Evolutionary conservation across 1,284 basidiomycete species (phyloP).

Genomic region (Dichomitus squalens): DNA sequence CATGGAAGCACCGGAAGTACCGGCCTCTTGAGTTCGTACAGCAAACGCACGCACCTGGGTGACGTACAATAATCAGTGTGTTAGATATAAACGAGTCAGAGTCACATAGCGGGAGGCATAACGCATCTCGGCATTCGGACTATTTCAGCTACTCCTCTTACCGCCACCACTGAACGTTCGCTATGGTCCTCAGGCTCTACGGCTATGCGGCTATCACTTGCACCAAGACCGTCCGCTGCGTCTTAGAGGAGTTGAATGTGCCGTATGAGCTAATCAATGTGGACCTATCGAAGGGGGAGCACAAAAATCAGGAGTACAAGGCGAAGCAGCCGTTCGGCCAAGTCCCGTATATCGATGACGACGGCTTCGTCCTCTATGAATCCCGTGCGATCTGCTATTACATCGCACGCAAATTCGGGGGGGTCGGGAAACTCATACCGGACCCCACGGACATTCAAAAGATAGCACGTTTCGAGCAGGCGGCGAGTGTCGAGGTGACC

Average conservation of each 20-base stretch:
- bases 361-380: constrained; percentile 49
- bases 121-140: no score
- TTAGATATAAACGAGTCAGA: no score
- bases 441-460: constrained; percentile 34
- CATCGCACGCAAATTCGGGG: constrained; percentile 45
- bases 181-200: constrained; percentile 55
- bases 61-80: no score
- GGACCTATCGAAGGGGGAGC: constrained; percentile 45
- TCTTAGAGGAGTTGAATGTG: constrained; percentile 53
- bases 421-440: constrained; percentile 39
- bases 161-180: constrained; percentile 11
- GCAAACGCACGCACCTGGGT: no score
- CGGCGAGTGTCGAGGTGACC: constrained; percentile 50
- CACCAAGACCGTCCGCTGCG: constrained; percentile 45
- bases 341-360: constrained; percentile 60
- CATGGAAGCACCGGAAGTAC: no score
- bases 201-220: constrained; percentile 45
- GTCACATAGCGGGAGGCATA: no score
- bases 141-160: no score
- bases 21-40: no score
- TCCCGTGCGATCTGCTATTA: constrained; percentile 56
- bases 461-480: constrained; percentile 56
- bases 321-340: constrained; percentile 65
- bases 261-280: constrained; percentile 49
- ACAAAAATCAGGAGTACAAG: constrained; percentile 47